Percentiles rank a stretch among this genome's conserved stretches.
These are phyloP conservation scores for Naganishia friedmannii DNA, from an alignment of 768 basidiomycete genomes.

Conservation along the genomic window DNA sequence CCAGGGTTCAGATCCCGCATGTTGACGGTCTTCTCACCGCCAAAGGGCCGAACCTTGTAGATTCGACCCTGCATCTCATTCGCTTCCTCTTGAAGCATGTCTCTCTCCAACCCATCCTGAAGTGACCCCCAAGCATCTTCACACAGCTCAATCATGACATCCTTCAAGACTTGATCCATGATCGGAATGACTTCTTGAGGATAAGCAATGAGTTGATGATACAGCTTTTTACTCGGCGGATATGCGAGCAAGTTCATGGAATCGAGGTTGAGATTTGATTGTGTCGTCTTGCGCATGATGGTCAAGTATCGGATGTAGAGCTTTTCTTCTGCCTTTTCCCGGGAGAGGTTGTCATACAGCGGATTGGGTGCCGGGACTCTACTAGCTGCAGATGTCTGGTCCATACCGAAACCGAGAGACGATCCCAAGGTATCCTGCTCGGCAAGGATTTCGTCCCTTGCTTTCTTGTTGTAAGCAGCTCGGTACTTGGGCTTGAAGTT, in stretches of 20 bases:
- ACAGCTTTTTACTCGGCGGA: conserved; percentile 76
- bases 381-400: conserved; percentile 31
- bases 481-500: conserved; percentile 94
- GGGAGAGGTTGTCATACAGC: conserved; percentile 47
- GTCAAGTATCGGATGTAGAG: conserved; percentile 78
- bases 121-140: conserved; percentile 63
- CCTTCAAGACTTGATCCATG: conserved; percentile 94
- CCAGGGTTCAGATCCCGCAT: conserved; percentile 94
- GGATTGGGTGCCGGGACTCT: conserved; percentile 42
- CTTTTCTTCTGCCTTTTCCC: conserved; percentile 42
- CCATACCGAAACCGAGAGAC: conserved; percentile 25
- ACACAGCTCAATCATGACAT: conserved; percentile 81
- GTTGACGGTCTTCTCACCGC: conserved; percentile 65
- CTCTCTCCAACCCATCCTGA: conserved; percentile 60
- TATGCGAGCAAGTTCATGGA: conserved; percentile 80
- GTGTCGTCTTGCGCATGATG: conserved; percentile 84
- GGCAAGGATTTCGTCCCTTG: conserved; percentile 55
- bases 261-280: conserved; percentile 89
- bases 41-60: conserved; percentile 92
- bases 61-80: conserved; percentile 78
- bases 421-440: conserved; percentile 32
- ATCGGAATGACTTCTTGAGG: conserved; percentile 96
- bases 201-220: conserved; percentile 80
- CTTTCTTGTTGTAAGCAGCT: conserved; percentile 61
- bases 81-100: conserved; percentile 67